Base-by-base conservation (phyloP, 768 basidiomycete species). In the Xerocomus potaroensis region DNA sequence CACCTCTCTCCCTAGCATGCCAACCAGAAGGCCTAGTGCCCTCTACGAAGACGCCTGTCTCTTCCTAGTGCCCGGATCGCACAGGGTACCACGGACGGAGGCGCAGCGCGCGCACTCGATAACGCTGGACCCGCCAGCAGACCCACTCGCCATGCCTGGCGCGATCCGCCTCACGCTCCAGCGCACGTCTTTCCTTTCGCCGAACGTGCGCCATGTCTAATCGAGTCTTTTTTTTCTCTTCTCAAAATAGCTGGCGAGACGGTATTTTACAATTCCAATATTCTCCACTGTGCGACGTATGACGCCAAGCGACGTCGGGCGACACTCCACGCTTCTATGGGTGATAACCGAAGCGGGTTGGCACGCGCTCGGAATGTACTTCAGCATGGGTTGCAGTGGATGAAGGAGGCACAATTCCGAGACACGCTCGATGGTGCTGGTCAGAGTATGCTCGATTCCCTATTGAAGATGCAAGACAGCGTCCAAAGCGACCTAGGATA, bases 181-280 rank as follows among this genome's bases (percentile, higher is more conserved):
- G 55, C 75, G 84, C 81, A 58, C 49, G 76, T n/a, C n/a, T n/a
- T 64, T 4, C 1, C 10, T 14, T 14, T 1, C 1, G 4, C 8
- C 14, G 6, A 26, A 24, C 15, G 2, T 29, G 10, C 12, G 8
- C 15, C 3, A 26, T 11, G 29, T 24, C 27, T 43, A 35, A 37
- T 14, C n/a, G n/a, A n/a, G 5, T 15, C 2, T 23, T 11, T n/a
- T n/a, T n/a, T n/a, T n/a, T n/a, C n/a, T n/a, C n/a, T n/a, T n/a
- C n/a, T n/a, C n/a, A n/a, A 11, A 6, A 5, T 45, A 83, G 85
- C 80, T 0, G 85, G 87, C 0, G 82, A 90, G 48, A 83, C 83
- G 0, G 83, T 85, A 19, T 89, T 90, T 63, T 89, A 90, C 62
- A 86, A 87, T 58, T 80, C 76, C 53, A 89, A 90, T 59, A 82